phyloP scores from a whole-genome alignment of 1,139 yeast species.

The Debaryomyces sp. region DNA sequence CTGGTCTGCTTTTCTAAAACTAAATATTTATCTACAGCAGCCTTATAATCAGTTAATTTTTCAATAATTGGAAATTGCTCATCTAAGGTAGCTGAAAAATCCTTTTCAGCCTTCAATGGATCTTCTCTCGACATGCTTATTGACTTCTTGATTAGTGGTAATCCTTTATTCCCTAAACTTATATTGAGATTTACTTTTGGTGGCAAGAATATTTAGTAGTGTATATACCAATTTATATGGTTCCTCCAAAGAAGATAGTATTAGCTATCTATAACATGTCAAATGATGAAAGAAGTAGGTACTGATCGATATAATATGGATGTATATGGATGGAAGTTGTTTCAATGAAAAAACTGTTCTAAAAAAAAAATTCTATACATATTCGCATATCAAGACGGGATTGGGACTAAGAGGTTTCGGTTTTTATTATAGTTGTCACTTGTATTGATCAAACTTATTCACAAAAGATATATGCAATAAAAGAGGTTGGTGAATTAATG shows the following conservation, averaged over 20 bases:
- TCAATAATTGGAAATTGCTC: constrained; percentile 86
- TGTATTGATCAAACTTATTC: too few relatives aligned
- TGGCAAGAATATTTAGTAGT: constrained; percentile 3
- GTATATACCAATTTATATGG: background rate
- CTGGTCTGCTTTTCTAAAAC: constrained; percentile 91
- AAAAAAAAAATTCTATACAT: too few relatives aligned
- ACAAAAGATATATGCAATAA: too few relatives aligned
- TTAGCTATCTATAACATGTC: too few relatives aligned
- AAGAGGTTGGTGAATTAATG: too few relatives aligned
- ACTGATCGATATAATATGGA: too few relatives aligned
- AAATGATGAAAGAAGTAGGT: too few relatives aligned
- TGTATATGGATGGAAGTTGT: too few relatives aligned
- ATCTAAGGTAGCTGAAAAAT: constrained; percentile 79
- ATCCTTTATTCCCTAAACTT: background rate
- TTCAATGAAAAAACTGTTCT: too few relatives aligned
- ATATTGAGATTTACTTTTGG: background rate
- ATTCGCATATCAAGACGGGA: too few relatives aligned
- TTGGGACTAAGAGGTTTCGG: too few relatives aligned
- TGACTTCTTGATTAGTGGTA: background rate
- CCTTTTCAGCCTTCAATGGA: constrained; percentile 92
- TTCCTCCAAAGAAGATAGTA: background rate
- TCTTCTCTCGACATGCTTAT: constrained; percentile 83
- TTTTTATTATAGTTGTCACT: too few relatives aligned
- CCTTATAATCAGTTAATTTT: constrained; percentile 56
- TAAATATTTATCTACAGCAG: constrained; percentile 78